Evolutionary conservation across 75 land plant species (phyloP), one percentile per base, ranked within the genome.

Genomic region (Sequoia sempervirens): DNA sequence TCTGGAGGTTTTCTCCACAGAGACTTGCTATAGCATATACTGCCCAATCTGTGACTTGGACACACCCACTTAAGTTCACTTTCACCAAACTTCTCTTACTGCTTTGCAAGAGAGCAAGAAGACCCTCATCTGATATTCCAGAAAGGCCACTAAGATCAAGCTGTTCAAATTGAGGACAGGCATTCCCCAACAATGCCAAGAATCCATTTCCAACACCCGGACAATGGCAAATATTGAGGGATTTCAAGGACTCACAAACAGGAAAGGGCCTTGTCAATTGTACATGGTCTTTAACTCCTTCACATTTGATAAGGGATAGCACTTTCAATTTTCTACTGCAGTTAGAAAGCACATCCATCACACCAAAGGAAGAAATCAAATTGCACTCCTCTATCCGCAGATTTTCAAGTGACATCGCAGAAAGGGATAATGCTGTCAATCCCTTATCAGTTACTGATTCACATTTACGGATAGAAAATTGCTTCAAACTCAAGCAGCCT

Each of bases 131-230:
- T 70, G 89, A 85, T 37, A 91, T 61, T 37, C 61, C 74, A 12
- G n/a, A 23, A 30, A 91, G 84, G 30, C 91, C 89, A 80, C 88
- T 89, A 53, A 91, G 83, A 80, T 89, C 85, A n/a, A 91, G 81
- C 12, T 84, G 50, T 47, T 84, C 85, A 50, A 87, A 53, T 26
- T 72, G 54, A 26, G 70, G 70, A 54, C 84, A 88, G 13, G 84
- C 75, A 15, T 72, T 80, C 13, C 91, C 88, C 37, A 89, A 54
- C 75, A 86, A 52, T 3, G 83, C 83, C 30, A 91, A 69, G 50
- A 75, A 84, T 26, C 56, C 69, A 66, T 84, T 81, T 75, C 88
- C 87, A 14, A 87, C 82, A 11, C 85, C 85, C 32, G 70, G 81
- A 45, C 92, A 91, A 64, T 86, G 43, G 18, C 83, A 47, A 45